phyloP scores from a whole-genome alignment of 306 rosid genomes.

The Ormosia emarginata region DNA sequence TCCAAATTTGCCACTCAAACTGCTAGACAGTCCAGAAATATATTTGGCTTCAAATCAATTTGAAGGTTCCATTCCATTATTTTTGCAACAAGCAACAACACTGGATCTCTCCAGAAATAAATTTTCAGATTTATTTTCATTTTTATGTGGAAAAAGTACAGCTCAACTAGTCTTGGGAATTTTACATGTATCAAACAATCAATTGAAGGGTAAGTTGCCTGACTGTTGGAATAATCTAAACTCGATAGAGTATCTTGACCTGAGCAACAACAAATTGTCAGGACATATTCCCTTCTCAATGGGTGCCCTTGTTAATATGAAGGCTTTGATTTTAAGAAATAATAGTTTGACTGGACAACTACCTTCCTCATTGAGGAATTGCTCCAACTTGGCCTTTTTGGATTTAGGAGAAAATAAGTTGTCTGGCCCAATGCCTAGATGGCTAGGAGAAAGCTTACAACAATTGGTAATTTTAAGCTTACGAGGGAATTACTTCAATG shows the following conservation, averaged over 20 bases:
- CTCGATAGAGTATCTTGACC: neutral
- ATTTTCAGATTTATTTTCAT: neutral
- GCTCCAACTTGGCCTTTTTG: neutral
- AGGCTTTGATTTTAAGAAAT: conserved; percentile 2
- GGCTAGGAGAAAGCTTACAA: conserved; percentile 9
- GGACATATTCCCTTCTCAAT: neutral
- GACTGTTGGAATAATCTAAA: conserved; percentile 5
- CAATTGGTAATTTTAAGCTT: neutral
- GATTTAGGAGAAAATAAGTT: conserved; percentile 7
- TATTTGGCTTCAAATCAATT: conserved; percentile 3
- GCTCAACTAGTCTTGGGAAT: neutral
- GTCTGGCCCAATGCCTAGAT: conserved; percentile 2
- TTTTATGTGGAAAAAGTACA: neutral
- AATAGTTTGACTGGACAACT: conserved; percentile 2
- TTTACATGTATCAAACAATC: conserved; percentile 9
- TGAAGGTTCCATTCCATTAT: neutral
- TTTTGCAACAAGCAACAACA: neutral
- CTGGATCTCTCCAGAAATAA: neutral
- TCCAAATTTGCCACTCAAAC: neutral
- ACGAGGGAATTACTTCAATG: neutral
- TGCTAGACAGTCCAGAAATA: neutral
- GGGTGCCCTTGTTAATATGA: neutral
- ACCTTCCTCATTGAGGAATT: neutral
- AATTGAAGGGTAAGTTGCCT: neutral
- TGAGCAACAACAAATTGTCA: neutral